Evolutionary conservation across 805 yeast genomes (phyloP).

Genomic region (Kazachstania martiniae): DNA sequence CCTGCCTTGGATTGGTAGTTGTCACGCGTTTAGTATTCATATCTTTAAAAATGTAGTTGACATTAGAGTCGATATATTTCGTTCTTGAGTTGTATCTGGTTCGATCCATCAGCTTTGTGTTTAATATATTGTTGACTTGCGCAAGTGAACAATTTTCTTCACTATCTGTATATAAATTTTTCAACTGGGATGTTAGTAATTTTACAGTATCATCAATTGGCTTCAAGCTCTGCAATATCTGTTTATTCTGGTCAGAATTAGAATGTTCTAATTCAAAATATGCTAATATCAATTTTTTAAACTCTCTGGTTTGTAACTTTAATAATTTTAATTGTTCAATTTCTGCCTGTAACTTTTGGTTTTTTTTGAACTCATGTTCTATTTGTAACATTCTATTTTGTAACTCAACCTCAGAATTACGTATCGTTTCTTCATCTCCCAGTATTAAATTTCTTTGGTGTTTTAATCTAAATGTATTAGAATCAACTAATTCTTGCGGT

Average conservation of each 20-base stretch:
- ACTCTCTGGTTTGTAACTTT: slow-evolving; percentile 16
- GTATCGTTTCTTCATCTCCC: slow-evolving; percentile 7
- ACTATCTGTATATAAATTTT: slow-evolving; percentile 17
- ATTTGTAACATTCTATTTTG: slow-evolving; percentile 14
- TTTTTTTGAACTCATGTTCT: slow-evolving; percentile 12
- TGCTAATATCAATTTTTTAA: slow-evolving; percentile 9
- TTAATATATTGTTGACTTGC: slow-evolving; percentile 5
- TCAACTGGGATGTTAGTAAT: slow-evolving; percentile 16
- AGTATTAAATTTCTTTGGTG: slow-evolving; percentile 51
- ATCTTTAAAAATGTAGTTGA: not conserved
- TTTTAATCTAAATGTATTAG: slow-evolving; percentile 55
- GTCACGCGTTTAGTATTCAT: not conserved
- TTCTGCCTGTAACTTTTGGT: slow-evolving; percentile 11
- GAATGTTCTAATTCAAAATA: slow-evolving; percentile 1
- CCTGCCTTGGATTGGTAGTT: not conserved
- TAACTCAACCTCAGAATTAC: slow-evolving; percentile 7
- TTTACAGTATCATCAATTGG: slow-evolving; percentile 23
- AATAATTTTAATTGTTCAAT: slow-evolving; percentile 8
- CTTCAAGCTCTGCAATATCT: slow-evolving; percentile 12
- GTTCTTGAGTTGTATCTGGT: slow-evolving; percentile 1
- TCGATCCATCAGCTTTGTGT: not conserved
- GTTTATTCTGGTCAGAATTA: slow-evolving; percentile 4
- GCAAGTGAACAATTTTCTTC: slow-evolving; percentile 21
- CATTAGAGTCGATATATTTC: slow-evolving; percentile 6
- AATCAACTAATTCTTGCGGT: slow-evolving; percentile 52